Conservation (phyloP, 1,284 basidiomycete genomes). For the Gomphus sp. region DNA sequence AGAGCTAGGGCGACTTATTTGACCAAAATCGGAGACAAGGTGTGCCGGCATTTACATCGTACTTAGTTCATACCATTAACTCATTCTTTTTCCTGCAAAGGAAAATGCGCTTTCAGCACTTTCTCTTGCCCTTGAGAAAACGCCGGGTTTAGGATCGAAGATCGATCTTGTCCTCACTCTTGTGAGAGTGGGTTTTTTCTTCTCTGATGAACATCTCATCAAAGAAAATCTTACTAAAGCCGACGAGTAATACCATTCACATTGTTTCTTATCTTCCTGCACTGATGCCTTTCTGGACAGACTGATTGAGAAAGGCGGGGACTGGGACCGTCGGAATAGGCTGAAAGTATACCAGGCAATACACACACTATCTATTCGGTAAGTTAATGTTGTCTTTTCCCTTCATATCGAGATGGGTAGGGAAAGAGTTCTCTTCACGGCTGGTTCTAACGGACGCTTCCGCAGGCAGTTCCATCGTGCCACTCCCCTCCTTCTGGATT, state of each 20-base stretch:
- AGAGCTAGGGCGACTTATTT: conserved; percentile 83
- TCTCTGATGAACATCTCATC: conserved; percentile 72
- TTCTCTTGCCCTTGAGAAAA: conserved; percentile 84
- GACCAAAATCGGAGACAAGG: conserved; percentile 89
- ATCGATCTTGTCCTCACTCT: conserved; percentile 91
- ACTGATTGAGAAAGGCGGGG: conserved; percentile 91
- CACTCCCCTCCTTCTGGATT: conserved; percentile 72
- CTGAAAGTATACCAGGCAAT: conserved; percentile 94
- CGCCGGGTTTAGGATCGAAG: conserved; percentile 84
- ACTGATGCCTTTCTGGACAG: conserved; percentile 29
- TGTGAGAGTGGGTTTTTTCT: conserved; percentile 89
- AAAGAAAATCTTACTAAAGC: conserved; percentile 71
- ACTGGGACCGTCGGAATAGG: conserved; percentile 96
- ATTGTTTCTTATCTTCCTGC: neutral
- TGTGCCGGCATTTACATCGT: conserved; percentile 21
- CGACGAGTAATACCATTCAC: conserved; percentile 53
- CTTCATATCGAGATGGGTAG: no score
- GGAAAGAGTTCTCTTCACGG: no score
- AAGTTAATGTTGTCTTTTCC: conserved; percentile 17
- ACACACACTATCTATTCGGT: conserved; percentile 77
- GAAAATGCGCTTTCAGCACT: conserved; percentile 74
- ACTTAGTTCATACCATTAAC: neutral
- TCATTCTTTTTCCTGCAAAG: conserved; percentile 25
- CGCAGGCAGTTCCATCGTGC: conserved; percentile 55
- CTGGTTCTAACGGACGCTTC: neutral